Evolutionary conservation across 805 yeast species (phyloP), one percentile per base, ranked within the genome.

Genomic region (Kazachstania taianensis): DNA sequence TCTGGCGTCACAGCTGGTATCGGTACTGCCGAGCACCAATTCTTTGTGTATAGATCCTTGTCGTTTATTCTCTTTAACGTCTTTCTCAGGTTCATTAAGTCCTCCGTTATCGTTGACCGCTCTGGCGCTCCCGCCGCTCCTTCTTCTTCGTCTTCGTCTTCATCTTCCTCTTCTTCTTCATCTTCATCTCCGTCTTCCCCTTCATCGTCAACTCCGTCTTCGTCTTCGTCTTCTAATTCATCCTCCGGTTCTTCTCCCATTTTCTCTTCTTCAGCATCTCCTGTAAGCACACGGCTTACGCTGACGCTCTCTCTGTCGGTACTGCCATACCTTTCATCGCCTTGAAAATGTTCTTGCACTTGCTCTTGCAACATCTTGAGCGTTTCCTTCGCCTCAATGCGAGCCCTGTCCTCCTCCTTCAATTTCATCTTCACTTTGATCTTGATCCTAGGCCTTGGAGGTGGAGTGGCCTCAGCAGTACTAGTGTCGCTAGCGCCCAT

Each of bases 11-110:
- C 16, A 17, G 18, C 22, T 5, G 25, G 28, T 15, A 56, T 30
- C 10, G 59, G 54, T 28, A 46, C 38, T 30, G 49, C 48, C 10
- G 59, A 55, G 7, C 49, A 37, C 61, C 60, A 56, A 37, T 51
- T 44, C 13, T 24, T 17, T 19, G 32, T 35, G 17, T 30, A 36
- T 20, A 36, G 19, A 19, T 36, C 39, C 20, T 31, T 36, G 17
- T 28, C 32, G 28, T 35, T 38, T 23, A 34, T n/a, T n/a, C n/a
- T n/a, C n/a, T n/a, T 32, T 23, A 25, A 32, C n/a, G 27, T 32
- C 19, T 24, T 25, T n/a, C 26, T 32, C 4, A 32, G 29, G 13
- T 25, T 24, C 14, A 23, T 14, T 32, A 32, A 17, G 19, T 32
- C 35, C 28, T 44, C 45, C 5, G 52, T 48, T 20, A 41, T 43